A percentile compares a stretch with the other conserved stretches of the same genome.
These are phyloP conservation scores for Komagataella ulmi DNA, from an alignment of 805 yeast genomes.

Conservation along the genomic window DNA sequence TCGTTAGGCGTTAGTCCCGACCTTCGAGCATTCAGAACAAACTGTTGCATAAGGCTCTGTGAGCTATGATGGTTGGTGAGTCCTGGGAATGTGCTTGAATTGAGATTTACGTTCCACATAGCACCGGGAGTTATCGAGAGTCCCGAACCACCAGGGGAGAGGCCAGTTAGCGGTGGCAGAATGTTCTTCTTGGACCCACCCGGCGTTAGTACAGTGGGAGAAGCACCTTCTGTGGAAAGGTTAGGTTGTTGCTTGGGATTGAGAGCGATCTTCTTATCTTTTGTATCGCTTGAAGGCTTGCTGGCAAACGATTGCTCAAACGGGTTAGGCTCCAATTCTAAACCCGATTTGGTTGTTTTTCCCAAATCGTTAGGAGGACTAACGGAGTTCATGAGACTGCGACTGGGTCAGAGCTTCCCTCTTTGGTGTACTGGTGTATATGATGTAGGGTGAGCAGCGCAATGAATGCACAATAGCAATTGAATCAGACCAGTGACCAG, in stretches of 20 bases:
- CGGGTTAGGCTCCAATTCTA: conserved; percentile 75
- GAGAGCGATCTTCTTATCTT: conserved; percentile 1
- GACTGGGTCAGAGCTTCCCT: background rate
- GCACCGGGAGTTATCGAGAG: conserved; percentile 41
- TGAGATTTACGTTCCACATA: background rate
- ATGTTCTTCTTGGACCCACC: conserved; percentile 29
- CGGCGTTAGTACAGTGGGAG: conserved; percentile 27
- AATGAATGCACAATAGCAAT: background rate
- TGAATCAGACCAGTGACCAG: background rate
- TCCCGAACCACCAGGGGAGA: conserved; percentile 30
- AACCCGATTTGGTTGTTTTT: conserved; percentile 6
- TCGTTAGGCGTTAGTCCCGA: conserved; percentile 71
- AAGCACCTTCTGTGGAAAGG: background rate
- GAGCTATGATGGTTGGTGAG: background rate
- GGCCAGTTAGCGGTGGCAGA: conserved; percentile 32
- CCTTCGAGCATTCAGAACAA: conserved; percentile 17
- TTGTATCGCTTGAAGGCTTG: conserved; percentile 2
- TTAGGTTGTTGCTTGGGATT: background rate
- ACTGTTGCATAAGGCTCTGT: background rate
- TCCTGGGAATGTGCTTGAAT: background rate
- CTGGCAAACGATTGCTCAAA: conserved; percentile 84
- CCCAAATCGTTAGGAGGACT: background rate
- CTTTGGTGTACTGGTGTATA: background rate
- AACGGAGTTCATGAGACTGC: background rate
- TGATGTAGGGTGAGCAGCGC: background rate